A percentile compares a stretch with the other conserved stretches of the same genome.
Evolutionary conservation across 129 eudicot species (phyloP).

Genomic region (Scalesia atractyloides): DNA sequence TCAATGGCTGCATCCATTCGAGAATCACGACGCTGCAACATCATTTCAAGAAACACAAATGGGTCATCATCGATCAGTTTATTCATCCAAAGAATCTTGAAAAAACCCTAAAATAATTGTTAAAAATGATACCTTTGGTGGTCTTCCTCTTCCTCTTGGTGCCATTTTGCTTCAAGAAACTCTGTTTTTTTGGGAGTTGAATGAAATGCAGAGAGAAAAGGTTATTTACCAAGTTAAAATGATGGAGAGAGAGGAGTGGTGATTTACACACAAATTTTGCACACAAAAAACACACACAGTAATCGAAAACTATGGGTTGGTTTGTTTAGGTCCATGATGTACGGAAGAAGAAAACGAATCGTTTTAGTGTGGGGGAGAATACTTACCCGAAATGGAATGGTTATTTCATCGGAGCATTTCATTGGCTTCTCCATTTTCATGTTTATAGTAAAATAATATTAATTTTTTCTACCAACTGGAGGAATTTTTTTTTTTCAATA

Average conservation of each 20-base stretch:
- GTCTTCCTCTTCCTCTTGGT: conserved; percentile 17
- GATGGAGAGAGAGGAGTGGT: neutral
- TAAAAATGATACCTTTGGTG: conserved; percentile 9
- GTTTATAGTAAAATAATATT: no score
- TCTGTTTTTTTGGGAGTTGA: neutral
- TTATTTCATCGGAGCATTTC: no score
- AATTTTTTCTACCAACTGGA: no score
- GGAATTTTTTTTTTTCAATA: no score
- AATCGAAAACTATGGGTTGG: neutral
- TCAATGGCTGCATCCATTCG: conserved; percentile 63
- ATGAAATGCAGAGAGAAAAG: neutral
- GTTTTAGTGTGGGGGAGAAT: neutral
- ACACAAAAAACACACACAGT: neutral
- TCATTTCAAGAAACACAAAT: conserved; percentile 14
- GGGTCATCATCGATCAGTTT: neutral
- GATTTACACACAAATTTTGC: neutral
- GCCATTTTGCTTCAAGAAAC: conserved; percentile 27
- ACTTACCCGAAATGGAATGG: neutral
- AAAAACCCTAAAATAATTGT: neutral
- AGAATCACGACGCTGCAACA: conserved; percentile 31
- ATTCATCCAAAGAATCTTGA: conserved; percentile 1
- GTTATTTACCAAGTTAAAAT: neutral
- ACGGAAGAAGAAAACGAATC: conserved; percentile 2
- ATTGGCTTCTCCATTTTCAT: no score
- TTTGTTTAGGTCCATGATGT: conserved; percentile 2